A percentile compares a stretch with the other conserved stretches of the same genome.
These are phyloP conservation scores for Aegilops bicornis DNA, from an alignment of 176 grass and related monocot species.

Conservation along the genomic window DNA sequence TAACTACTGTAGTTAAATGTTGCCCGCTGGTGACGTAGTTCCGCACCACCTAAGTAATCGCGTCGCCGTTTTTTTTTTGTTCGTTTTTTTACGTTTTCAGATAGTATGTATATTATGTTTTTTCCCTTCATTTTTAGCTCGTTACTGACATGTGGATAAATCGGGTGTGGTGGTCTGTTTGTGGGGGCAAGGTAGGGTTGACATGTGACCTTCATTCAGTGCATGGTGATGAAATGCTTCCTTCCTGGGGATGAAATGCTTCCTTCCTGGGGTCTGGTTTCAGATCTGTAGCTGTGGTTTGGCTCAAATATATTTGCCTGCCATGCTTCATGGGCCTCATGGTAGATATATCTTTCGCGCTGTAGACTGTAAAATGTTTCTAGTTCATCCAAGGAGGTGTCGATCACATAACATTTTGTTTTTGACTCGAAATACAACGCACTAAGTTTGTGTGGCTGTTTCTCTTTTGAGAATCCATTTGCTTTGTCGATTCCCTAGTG, in stretches of 20 bases:
- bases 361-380: too few relatives aligned
- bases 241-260: constrained; percentile 22
- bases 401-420: too few relatives aligned
- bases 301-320: constrained; percentile 1
- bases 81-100: neutral
- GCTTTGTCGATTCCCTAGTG: too few relatives aligned
- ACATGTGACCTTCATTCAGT: constrained; percentile 11
- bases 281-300: constrained; percentile 1
- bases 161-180: neutral
- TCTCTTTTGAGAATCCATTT: too few relatives aligned
- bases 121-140: neutral
- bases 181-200: neutral
- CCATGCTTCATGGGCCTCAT: neutral
- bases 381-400: too few relatives aligned
- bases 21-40: neutral
- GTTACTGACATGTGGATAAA: neutral
- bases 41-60: neutral
- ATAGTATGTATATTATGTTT: neutral
- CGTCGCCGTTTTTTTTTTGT: neutral
- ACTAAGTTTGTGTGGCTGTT: too few relatives aligned
- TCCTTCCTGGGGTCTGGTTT: neutral
- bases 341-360: neutral
- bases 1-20: constrained; percentile 3
- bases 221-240: constrained; percentile 10
- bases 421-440: too few relatives aligned